Base-by-base conservation (phyloP, 495 filamentous ascomycete species). In the Penicillium antarcticum region DNA sequence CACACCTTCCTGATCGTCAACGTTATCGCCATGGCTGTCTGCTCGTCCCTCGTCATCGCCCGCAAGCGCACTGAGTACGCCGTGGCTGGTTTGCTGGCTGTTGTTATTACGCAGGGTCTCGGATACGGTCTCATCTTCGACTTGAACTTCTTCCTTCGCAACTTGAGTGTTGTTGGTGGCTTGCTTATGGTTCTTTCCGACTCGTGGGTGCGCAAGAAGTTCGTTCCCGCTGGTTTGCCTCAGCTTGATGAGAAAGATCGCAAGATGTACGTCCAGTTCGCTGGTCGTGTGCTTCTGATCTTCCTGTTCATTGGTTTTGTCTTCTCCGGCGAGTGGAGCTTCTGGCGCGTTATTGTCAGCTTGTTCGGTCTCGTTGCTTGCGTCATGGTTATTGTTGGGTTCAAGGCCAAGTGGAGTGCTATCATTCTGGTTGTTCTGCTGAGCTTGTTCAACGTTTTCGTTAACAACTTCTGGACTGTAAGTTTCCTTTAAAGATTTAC, bases 401-500 rank as follows among this genome's bases (percentile, higher is more conserved):
- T 98, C 82, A 98, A 98, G 85, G 92, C 94, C 52, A 98, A 98
- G 81, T 96, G 86, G 80, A 97, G 92, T 67, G 92, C 94, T 13
- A 89, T 92, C 31, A 83, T 97, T 54, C 75, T 98, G 44, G 94
- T 98, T 26, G 81, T 97, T 44, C 88, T 98, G 63, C 72, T 98
- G 67, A 96, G 91, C 73, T 79, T 97, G 48, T 97, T 98, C 79
- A 98, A 98, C 68, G 65, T 97, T 29, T 58, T 97, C 57, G 95
- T 98, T 48, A 98, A 98, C 83, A 98, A 98, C 81, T 98, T 97
- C 84, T 98, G 94, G 94, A 97, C 92, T 68, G 92, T 97, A 79
- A 78, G 89, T 81, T 60, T 42, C 21, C 21, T n/a, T 42, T 34
- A 2, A 42, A 19, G 4, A n/a, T 14, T 17, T 29, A 4, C 14